These are phyloP conservation scores for Botrytis cinerea DNA, from an alignment of 2,329 filamentous ascomycete species.

Conservation along the genomic window DNA sequence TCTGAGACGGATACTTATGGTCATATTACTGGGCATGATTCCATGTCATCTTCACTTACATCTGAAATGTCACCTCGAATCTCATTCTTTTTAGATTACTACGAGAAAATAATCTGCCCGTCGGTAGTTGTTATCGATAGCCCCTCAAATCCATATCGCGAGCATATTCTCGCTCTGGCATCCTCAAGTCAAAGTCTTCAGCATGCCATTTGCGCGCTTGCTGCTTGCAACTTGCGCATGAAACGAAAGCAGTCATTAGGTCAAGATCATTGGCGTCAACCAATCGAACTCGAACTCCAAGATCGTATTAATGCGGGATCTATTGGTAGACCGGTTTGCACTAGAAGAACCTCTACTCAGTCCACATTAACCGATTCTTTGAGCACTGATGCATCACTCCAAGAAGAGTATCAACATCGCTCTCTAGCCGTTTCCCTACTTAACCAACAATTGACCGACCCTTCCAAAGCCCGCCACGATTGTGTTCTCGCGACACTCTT, in stretches of 20 bases:
- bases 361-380: conserved; percentile 46
- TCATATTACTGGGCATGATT: conserved; percentile 42
- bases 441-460: conserved; percentile 81
- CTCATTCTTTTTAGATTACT: conserved; percentile 90
- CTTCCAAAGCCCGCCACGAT: conserved; percentile 74
- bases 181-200: conserved; percentile 79
- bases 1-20: conserved; percentile 39
- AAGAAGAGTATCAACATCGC: conserved; percentile 82
- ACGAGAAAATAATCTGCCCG: conserved; percentile 87
- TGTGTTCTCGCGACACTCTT: conserved; percentile 85
- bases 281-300: conserved; percentile 39
- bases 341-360: conserved; percentile 34
- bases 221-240: conserved; percentile 89
- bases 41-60: conserved; percentile 55
- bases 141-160: conserved; percentile 80
- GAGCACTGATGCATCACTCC: conserved; percentile 57
- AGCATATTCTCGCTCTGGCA: conserved; percentile 78
- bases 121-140: conserved; percentile 91
- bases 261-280: conserved; percentile 52
- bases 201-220: conserved; percentile 86
- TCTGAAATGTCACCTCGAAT: conserved; percentile 73
- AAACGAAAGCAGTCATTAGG: conserved; percentile 67
- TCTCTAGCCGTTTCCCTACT: conserved; percentile 77
- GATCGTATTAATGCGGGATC: conserved; percentile 37
- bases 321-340: conserved; percentile 29